Conservation (phyloP, 345 rosid genomes). For the Orychophragmus violaceus region DNA sequence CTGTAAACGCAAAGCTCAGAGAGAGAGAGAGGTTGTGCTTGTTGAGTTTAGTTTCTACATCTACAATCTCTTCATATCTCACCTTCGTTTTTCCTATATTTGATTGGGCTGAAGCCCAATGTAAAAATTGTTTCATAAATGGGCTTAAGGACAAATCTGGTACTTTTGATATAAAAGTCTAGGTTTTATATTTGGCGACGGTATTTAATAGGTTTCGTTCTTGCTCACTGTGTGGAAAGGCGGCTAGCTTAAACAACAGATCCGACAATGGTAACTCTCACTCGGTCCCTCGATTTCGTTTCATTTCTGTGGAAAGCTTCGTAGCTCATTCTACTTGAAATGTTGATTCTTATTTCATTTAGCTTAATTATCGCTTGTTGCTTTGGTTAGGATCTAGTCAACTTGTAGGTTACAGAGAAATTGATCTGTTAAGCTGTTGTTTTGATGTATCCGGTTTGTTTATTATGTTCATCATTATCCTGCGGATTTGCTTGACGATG, state of each 20-base stretch:
- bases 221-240: no score
- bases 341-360: not conserved
- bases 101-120: no score
- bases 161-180: no score
- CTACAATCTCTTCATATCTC: conserved; percentile 56
- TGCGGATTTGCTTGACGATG: not conserved
- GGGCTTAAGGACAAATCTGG: no score
- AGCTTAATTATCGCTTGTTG: not conserved
- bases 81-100: conserved; percentile 49
- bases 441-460: not conserved
- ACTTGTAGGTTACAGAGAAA: not conserved
- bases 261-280: no score
- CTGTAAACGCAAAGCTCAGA: not conserved
- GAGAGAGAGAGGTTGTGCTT: not conserved
- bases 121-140: no score
- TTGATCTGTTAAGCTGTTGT: not conserved
- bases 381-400: not conserved
- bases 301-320: no score
- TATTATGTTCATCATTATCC: not conserved
- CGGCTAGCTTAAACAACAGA: no score
- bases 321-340: no score
- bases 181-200: no score
- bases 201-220: no score
- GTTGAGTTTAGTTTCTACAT: conserved; percentile 26
- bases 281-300: no score